Conservation (phyloP, 2,329 filamentous ascomycete species). For the Talaromyces sp. region DNA sequence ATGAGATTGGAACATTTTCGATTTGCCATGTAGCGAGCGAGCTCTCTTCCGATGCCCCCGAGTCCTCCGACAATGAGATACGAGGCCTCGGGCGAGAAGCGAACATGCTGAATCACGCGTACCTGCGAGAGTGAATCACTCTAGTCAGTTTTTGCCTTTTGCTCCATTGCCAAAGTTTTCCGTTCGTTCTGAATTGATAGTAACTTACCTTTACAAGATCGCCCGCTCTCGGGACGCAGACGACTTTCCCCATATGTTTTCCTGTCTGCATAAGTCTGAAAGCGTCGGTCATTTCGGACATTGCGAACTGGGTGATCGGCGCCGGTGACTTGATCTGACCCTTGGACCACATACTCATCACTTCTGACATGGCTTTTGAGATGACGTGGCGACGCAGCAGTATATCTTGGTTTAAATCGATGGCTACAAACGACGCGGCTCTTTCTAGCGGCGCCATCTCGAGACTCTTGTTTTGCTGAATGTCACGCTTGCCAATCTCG, state of each 20-base stretch:
- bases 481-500: constrained; percentile 29
- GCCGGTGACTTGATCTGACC: not conserved
- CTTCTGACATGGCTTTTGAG: not conserved
- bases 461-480: constrained; percentile 33
- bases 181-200: constrained; percentile 25
- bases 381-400: not conserved
- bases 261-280: constrained; percentile 16
- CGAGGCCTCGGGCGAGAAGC: constrained; percentile 9
- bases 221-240: constrained; percentile 12
- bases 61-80: constrained; percentile 38
- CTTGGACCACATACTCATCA: not conserved
- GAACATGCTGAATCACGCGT: not conserved
- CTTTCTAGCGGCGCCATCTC: constrained; percentile 44
- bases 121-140: not conserved
- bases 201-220: not conserved
- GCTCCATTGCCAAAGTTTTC: constrained; percentile 20
- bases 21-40: constrained; percentile 32
- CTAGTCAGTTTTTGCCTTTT: constrained; percentile 25
- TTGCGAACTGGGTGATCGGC: not conserved
- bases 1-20: constrained; percentile 30
- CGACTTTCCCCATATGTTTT: constrained; percentile 15
- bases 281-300: constrained; percentile 27
- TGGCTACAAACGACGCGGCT: constrained; percentile 38
- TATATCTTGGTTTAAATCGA: constrained; percentile 29
- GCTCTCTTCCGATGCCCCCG: constrained; percentile 34